phyloP scores from a whole-genome alignment of 345 rosid species.

The Heritiera littoralis region DNA sequence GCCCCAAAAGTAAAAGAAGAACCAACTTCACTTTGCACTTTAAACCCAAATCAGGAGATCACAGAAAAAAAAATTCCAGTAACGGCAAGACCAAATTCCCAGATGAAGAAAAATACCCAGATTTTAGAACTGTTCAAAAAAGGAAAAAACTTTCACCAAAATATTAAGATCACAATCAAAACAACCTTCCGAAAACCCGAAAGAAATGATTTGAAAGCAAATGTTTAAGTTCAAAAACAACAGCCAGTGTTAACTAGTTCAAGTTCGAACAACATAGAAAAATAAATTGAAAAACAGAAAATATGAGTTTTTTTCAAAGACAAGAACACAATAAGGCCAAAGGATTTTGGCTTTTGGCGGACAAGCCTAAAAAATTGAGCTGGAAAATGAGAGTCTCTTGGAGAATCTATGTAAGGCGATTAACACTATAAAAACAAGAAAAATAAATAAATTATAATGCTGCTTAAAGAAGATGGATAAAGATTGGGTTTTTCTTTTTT shows the following conservation, averaged over 20 bases:
- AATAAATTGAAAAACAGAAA: neutral
- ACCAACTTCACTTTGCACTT: slow-evolving; percentile 12
- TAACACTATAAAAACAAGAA: slow-evolving; percentile 21
- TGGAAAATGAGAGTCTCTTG: slow-evolving; percentile 21
- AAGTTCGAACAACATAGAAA: slow-evolving; percentile 11
- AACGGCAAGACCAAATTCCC: slow-evolving; percentile 9
- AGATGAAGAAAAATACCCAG: slow-evolving; percentile 28
- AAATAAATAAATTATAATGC: neutral
- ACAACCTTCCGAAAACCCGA: slow-evolving; percentile 14
- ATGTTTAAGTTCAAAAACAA: no score
- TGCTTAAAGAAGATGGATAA: neutral
- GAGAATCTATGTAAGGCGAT: slow-evolving; percentile 36
- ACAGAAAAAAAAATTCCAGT: slow-evolving; percentile 17
- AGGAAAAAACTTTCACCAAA: slow-evolving; percentile 3
- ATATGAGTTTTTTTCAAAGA: neutral
- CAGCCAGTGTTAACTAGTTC: neutral
- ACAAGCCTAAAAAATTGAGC: slow-evolving; percentile 36
- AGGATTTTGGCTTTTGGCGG: slow-evolving; percentile 27
- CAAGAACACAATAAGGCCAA: slow-evolving; percentile 25
- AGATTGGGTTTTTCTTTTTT: neutral
- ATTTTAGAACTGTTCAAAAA: slow-evolving; percentile 22
- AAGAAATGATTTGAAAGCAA: neutral
- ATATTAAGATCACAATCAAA: slow-evolving; percentile 10
- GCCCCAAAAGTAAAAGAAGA: neutral
- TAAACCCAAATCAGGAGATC: slow-evolving; percentile 22